A percentile compares a stretch with the other conserved stretches of the same genome.
Evolutionary conservation across 352 stramenopile genomes (phyloP).

Genomic region (Phytophthora lateralis): DNA sequence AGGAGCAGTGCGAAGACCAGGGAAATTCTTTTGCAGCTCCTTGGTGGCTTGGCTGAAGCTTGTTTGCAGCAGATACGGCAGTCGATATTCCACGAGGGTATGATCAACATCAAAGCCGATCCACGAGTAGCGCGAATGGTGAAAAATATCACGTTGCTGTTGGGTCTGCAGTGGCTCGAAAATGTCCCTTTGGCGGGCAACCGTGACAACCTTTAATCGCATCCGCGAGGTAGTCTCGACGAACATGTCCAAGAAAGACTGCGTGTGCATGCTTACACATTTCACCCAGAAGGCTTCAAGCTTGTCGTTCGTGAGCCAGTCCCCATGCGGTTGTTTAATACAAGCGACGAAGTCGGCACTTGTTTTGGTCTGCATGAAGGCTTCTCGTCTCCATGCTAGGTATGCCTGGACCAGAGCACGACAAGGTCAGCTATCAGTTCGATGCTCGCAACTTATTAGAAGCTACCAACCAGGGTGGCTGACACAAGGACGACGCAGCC

Average conservation of each 20-base stretch:
- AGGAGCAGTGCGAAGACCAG: constrained; percentile 34
- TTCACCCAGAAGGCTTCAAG: constrained; percentile 52
- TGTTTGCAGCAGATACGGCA: constrained; percentile 46
- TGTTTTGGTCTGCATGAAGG: constrained; percentile 33
- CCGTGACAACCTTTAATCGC: constrained; percentile 44
- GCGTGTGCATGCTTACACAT: constrained; percentile 42
- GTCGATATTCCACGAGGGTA: constrained; percentile 54
- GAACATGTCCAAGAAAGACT: constrained; percentile 44
- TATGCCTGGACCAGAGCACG: constrained; percentile 31
- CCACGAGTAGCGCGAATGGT: constrained; percentile 50
- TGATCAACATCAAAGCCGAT: constrained; percentile 67
- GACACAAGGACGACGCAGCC: constrained; percentile 51
- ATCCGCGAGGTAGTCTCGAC: constrained; percentile 36
- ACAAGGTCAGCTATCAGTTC: constrained; percentile 3
- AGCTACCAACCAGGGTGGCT: constrained; percentile 37
- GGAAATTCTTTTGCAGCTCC: constrained; percentile 53
- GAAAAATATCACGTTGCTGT: constrained; percentile 43
- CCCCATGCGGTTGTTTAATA: constrained; percentile 31
- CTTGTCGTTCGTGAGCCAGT: constrained; percentile 49
- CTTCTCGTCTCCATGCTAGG: constrained; percentile 39
- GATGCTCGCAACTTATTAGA: no score
- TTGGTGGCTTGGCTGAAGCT: constrained; percentile 50
- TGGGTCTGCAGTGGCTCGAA: constrained; percentile 33
- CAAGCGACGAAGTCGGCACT: constrained; percentile 27
- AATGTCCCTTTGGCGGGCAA: constrained; percentile 34